phyloP scores from a whole-genome alignment of 2,329 filamentous ascomycete genomes.

The Thielaviopsis musarum region DNA sequence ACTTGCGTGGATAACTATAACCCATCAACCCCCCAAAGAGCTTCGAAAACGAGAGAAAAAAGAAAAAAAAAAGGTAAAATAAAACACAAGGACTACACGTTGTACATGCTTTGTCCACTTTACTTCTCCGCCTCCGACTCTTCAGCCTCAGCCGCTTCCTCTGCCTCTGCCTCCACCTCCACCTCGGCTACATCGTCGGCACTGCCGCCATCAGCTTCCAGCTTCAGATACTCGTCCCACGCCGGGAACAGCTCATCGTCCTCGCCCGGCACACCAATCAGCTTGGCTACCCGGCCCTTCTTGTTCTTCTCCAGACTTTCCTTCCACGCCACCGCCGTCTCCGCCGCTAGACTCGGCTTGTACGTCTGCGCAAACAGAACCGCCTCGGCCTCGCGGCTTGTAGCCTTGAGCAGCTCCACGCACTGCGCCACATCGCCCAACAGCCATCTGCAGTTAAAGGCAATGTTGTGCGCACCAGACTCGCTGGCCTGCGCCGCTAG shows the following conservation, averaged over 20 bases:
- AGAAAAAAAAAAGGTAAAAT: conserved; percentile 1
- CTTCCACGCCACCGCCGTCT: conserved; percentile 66
- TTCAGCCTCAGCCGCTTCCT: conserved; percentile 13
- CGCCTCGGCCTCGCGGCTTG: conserved; percentile 66
- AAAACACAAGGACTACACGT: background rate
- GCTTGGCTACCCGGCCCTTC: conserved; percentile 68
- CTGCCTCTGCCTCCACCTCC: conserved; percentile 16
- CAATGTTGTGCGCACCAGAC: conserved; percentile 74
- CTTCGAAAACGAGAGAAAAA: background rate
- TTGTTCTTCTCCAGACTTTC: conserved; percentile 64
- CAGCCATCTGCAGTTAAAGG: conserved; percentile 82
- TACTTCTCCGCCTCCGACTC: conserved; percentile 3
- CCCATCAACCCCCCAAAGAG: background rate
- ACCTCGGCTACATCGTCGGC: conserved; percentile 16
- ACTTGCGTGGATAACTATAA: background rate
- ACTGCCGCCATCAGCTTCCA: conserved; percentile 53
- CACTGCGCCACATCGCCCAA: conserved; percentile 69
- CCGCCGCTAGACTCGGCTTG: conserved; percentile 59
- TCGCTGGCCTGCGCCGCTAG: conserved; percentile 61
- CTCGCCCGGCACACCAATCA: conserved; percentile 66
- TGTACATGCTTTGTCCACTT: background rate
- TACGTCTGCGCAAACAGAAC: conserved; percentile 91
- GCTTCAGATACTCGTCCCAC: conserved; percentile 76
- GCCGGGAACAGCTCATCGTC: conserved; percentile 87
- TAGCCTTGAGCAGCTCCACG: conserved; percentile 61